These are phyloP conservation scores for Candida ipomoeae DNA, from an alignment of 805 yeast species.

Conservation along the genomic window DNA sequence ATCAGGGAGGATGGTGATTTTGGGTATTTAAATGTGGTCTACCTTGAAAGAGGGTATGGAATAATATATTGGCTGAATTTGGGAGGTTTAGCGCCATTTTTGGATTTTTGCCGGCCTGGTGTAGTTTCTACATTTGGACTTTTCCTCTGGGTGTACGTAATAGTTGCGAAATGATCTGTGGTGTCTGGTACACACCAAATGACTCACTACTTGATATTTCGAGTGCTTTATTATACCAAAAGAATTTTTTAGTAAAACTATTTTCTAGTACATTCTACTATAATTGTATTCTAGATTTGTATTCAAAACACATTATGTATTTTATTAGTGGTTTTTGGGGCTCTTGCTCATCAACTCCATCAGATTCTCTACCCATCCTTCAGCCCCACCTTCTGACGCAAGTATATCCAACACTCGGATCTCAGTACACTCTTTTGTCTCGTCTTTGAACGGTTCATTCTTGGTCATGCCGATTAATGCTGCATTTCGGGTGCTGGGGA, in stretches of 20 bases:
- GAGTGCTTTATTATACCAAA: too few relatives aligned
- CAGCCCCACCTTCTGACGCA: slow-evolving; percentile 81
- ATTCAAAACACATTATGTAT: background rate
- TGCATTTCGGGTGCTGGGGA: slow-evolving; percentile 91
- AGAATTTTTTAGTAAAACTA: background rate
- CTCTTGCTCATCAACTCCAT: slow-evolving; percentile 64
- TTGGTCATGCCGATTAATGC: slow-evolving; percentile 70
- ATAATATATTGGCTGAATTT: background rate
- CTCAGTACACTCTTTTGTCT: slow-evolving; percentile 29
- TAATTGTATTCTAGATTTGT: background rate
- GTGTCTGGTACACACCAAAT: too few relatives aligned
- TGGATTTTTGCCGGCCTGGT: background rate
- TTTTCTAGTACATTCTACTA: background rate
- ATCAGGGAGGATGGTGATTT: too few relatives aligned
- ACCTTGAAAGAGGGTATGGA: too few relatives aligned
- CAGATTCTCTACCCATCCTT: slow-evolving; percentile 82
- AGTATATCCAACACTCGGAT: slow-evolving; percentile 55
- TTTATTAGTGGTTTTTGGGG: slow-evolving; percentile 64
- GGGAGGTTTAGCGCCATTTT: too few relatives aligned
- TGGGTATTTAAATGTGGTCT: too few relatives aligned
- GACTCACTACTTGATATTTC: too few relatives aligned
- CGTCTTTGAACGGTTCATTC: slow-evolving; percentile 21
- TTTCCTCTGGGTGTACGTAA: background rate
- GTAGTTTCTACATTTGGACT: background rate
- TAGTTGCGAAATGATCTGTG: background rate